A percentile compares a stretch with the other conserved stretches of the same genome.
These are phyloP conservation scores for Candida succiphila DNA, from an alignment of 805 yeast species.

Conservation along the genomic window DNA sequence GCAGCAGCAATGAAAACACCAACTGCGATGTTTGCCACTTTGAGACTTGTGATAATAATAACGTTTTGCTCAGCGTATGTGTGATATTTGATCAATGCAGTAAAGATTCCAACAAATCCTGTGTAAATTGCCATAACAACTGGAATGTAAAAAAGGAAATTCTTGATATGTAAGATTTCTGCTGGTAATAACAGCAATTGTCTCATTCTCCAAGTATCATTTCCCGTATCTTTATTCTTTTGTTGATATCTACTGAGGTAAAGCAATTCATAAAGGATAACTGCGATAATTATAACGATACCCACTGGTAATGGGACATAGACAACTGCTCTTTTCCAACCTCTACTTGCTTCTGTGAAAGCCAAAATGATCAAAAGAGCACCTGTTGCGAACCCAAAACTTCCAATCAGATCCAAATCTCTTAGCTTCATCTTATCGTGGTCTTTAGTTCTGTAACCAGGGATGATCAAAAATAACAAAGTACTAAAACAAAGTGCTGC, in stretches of 20 bases:
- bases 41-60: slow-evolving; percentile 26
- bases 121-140: slow-evolving; percentile 5
- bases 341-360: slow-evolving; percentile 33
- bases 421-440: slow-evolving; percentile 14
- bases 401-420: slow-evolving; percentile 24
- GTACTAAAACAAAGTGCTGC: slow-evolving; percentile 9
- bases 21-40: slow-evolving; percentile 22
- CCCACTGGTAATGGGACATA: slow-evolving; percentile 33
- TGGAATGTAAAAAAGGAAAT: slow-evolving; percentile 9
- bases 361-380: slow-evolving; percentile 30
- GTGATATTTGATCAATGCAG: slow-evolving; percentile 9
- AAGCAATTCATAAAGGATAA: slow-evolving; percentile 21
- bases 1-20: slow-evolving; percentile 21
- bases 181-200: slow-evolving; percentile 13
- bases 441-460: slow-evolving; percentile 16
- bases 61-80: slow-evolving; percentile 21
- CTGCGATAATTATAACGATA: slow-evolving; percentile 16
- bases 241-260: slow-evolving; percentile 8
- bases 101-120: slow-evolving; percentile 3
- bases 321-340: slow-evolving; percentile 29
- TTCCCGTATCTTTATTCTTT: background rate
- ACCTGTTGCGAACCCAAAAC: slow-evolving; percentile 23
- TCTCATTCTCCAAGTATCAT: slow-evolving; percentile 7
- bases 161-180: slow-evolving; percentile 10
- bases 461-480: slow-evolving; percentile 16